Evolutionary conservation across 805 yeast species (phyloP), one percentile per base, ranked within the genome.

Genomic region (Candida andamanensis): DNA sequence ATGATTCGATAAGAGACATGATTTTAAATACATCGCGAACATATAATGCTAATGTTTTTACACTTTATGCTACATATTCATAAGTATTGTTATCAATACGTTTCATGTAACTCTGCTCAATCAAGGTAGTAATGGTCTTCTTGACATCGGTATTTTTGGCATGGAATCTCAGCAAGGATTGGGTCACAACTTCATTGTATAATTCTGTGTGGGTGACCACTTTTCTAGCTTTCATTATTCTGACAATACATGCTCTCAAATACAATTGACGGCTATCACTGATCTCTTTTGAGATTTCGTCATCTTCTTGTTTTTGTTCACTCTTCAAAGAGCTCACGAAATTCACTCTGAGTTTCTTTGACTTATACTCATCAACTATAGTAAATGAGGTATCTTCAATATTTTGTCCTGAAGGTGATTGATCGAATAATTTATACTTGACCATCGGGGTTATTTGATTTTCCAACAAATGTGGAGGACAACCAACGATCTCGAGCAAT

Each of bases 181-280:
- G 95, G 39, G 85, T 82, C 47, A 85, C 79, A 25, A 89, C 90
- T 56, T 90, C 97, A 46, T 82, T 85, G 25, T 87, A 79, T 48
- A 90, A 70, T 34, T 78, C 80, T 29, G 80, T 82, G 53, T 89
- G 97, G 42, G 76, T 76, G 47, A 85, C 66, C 26, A 69, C 70
- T 56, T 87, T 84, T 51, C 96, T 74, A 1, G 96, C 89, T 64
- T 90, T 90, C 97, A 90, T 92, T 51, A 90, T 85, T 49, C 98
- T 74, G 24, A 90, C 97, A 59, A 92, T 86, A 50, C 95, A 85
- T 2, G 97, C 96, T 51, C 86, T 85, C 47, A 92, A 67, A 60
- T 80, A 80, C 51, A 83, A 78, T 59, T 81, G 82, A 52, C 96
- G 75, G 39, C 87, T 87, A 49, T 86, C 92, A 47, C 80, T 86